Evolutionary conservation across 208 protist genomes (phyloP).

Genomic region (Kentomonas sorsogonicus): DNA sequence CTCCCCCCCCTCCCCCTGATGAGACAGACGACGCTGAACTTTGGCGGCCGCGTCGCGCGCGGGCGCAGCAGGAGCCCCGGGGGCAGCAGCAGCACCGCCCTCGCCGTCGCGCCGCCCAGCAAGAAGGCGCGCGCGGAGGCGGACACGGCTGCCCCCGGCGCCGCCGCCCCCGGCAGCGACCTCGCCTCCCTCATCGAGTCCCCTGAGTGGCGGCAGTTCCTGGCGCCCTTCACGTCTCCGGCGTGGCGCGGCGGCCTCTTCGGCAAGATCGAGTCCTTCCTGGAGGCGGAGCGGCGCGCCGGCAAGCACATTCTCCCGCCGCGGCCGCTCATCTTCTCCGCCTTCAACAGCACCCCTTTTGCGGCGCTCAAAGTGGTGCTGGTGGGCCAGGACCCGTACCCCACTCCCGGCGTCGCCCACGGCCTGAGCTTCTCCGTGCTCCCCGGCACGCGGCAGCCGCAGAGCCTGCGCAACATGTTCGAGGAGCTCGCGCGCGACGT

Average conservation of each 20-base stretch:
- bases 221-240: constrained; percentile 41
- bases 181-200: constrained; percentile 35
- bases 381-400: constrained; percentile 96
- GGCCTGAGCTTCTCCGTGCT: constrained; percentile 95
- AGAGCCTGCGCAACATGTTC: constrained; percentile 95
- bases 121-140: too few species aligned
- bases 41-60: background rate
- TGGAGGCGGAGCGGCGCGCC: constrained; percentile 34
- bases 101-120: too few species aligned
- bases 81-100: background rate
- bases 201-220: constrained; percentile 46
- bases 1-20: too few species aligned
- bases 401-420: constrained; percentile 92
- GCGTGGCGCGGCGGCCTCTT: constrained; percentile 43
- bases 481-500: constrained; percentile 91
- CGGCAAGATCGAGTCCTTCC: constrained; percentile 50
- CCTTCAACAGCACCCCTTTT: constrained; percentile 91
- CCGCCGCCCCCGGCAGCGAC: too few species aligned
- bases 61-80: background rate
- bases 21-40: too few species aligned
- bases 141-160: too few species aligned
- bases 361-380: constrained; percentile 91
- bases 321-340: constrained; percentile 75
- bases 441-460: constrained; percentile 80
- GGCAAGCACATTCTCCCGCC: constrained; percentile 80